Evolutionary conservation across 495 filamentous ascomycete species (phyloP), one percentile per base, ranked within the genome.

Genomic region (Schizothecium vesticola): DNA sequence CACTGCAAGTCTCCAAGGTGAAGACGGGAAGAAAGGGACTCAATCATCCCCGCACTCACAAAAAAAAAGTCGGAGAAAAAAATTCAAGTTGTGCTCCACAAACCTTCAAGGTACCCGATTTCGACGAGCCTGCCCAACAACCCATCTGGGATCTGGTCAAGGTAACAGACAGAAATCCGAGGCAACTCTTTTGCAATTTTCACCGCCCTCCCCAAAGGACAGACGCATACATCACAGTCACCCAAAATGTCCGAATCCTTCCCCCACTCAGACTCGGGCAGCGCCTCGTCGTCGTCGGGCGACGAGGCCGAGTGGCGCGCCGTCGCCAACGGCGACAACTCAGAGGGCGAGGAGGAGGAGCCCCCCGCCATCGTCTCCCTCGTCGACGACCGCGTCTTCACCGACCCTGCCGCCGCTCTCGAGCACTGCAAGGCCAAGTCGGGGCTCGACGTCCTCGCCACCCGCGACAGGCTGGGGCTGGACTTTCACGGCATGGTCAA

Each of bases 401-500:
- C 86, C 13, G 84, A 90, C 75, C 84, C 88, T 56, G 72, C 78
- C 23, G 79, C 84, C 6, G 91, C 97, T 87, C 78, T 97, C 65
- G 81, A 84, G 57, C 86, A 95, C 74, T 91, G 87, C 85, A 90
- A 87, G 70, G 82, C 86, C 29, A 88, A 86, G 70, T 83, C 93
- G 76, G 80, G 82, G 25, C 90, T 97, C 70, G 92, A 97, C 74
- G 86, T 97, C 64, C 72, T 90, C 31, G 84, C 80, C 59, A 81
- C 90, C 16, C 83, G 86, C 63, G 89, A 88, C 71, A 78, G 84
- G 22, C 77, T 96, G 63, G 84, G 79, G 36, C 80, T 97, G 59
- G 93, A 97, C 69, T 96, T 97, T 73, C 86, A 95, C 68, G 90
- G 85, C 9, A 89, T 83, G 62, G 88, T 97, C 67, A 96, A 92